These are phyloP conservation scores for Lachancea thermotolerans DNA, from an alignment of 805 yeast species.

Conservation along the genomic window DNA sequence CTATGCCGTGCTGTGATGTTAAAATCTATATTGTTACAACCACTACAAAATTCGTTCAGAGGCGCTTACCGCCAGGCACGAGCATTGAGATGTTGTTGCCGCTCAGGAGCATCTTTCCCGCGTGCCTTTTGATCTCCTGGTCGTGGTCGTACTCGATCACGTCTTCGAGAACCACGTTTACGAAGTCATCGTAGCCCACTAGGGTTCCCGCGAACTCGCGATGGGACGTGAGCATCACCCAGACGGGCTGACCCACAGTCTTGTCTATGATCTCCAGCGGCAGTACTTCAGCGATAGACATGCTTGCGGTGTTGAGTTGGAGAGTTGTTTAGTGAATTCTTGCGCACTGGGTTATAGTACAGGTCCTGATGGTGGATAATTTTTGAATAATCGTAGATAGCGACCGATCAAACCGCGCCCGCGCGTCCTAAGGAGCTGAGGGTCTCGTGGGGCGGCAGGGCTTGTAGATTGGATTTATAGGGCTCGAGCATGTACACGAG, in stretches of 20 bases:
- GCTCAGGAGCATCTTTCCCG: slow-evolving; percentile 57
- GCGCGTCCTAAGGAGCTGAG: too few relatives aligned
- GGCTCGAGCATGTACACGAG: too few relatives aligned
- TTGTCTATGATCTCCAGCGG: slow-evolving; percentile 87
- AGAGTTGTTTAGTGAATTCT: too few relatives aligned
- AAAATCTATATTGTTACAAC: too few relatives aligned
- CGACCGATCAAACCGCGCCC: too few relatives aligned
- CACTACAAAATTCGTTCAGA: neutral
- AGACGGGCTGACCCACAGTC: slow-evolving; percentile 71
- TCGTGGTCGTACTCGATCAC: slow-evolving; percentile 38
- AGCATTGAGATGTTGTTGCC: slow-evolving; percentile 71
- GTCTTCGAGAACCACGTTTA: slow-evolving; percentile 80
- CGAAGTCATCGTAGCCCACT: slow-evolving; percentile 92
- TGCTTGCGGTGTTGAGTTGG: neutral
- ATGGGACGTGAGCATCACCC: slow-evolving; percentile 59
- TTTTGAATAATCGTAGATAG: too few relatives aligned
- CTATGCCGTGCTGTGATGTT: too few relatives aligned
- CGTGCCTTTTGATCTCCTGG: slow-evolving; percentile 38
- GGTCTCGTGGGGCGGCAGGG: too few relatives aligned
- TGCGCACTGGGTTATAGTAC: too few relatives aligned
- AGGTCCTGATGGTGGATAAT: too few relatives aligned
- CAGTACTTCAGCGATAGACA: slow-evolving; percentile 29
- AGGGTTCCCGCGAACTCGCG: slow-evolving; percentile 85
- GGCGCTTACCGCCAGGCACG: slow-evolving; percentile 43
- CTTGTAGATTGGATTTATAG: too few relatives aligned